Evolutionary conservation across 495 filamentous ascomycete species (phyloP).

Genomic region (Antarctomyces pellizariae): DNA sequence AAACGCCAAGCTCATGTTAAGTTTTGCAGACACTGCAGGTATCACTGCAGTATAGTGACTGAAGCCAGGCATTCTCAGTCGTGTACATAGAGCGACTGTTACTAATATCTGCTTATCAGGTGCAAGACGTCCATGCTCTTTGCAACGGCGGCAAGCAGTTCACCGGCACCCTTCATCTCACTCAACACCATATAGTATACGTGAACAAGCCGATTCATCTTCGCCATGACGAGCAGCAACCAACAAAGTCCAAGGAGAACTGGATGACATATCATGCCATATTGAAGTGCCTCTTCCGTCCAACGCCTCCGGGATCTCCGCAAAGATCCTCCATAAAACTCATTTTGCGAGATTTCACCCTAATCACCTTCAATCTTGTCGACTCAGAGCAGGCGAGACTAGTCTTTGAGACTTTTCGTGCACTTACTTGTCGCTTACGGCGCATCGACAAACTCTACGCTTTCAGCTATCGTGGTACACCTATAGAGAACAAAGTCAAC

Average conservation of each 20-base stretch:
- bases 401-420: conserved; percentile 71
- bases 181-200: conserved; percentile 21
- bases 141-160: conserved; percentile 18
- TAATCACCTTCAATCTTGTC: conserved; percentile 71
- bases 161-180: conserved; percentile 21
- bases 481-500: conserved; percentile 49
- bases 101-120: conserved; percentile 11
- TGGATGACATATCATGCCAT: conserved; percentile 95
- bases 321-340: conserved; percentile 66
- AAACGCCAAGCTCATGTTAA: too few species aligned
- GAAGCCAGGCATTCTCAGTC: too few species aligned
- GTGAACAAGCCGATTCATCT: too few species aligned
- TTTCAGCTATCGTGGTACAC: conserved; percentile 56
- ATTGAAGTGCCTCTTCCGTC: conserved; percentile 43
- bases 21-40: too few species aligned
- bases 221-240: too few species aligned
- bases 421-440: conserved; percentile 60
- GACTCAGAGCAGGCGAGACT: conserved; percentile 54
- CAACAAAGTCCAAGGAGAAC: conserved; percentile 40
- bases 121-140: conserved; percentile 20
- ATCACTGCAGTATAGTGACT: too few species aligned
- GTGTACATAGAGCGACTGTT: neutral
- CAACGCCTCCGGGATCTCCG: conserved; percentile 44
- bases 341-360: conserved; percentile 78
- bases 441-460: conserved; percentile 80